A percentile compares a stretch with the other conserved stretches of the same genome.
phyloP scores from a whole-genome alignment of 805 yeast genomes.

The Millerozyma acaciae region DNA sequence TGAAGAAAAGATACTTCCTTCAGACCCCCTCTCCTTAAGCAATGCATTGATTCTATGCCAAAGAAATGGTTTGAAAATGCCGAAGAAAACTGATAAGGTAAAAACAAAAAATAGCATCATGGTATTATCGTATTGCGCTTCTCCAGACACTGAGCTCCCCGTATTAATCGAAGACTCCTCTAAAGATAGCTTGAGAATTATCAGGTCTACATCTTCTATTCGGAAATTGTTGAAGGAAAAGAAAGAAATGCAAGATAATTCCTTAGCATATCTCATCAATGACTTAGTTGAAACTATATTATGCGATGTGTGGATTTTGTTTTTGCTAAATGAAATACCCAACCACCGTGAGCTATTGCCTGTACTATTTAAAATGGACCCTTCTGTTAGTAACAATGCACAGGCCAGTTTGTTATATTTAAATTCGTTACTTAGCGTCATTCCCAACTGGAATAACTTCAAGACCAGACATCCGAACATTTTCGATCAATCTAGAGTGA shows the following conservation, averaged over 20 bases:
- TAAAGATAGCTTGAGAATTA: constrained; percentile 23
- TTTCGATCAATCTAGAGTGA: constrained; percentile 10
- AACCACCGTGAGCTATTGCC: neutral
- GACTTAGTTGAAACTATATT: constrained; percentile 44
- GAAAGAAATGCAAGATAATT: constrained; percentile 1
- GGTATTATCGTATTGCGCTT: constrained; percentile 45
- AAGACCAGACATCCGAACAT: constrained; percentile 23
- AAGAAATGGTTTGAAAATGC: constrained; percentile 43
- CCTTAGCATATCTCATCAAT: constrained; percentile 26
- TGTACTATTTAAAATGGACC: neutral
- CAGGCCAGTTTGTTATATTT: constrained; percentile 3
- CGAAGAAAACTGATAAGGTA: constrained; percentile 17
- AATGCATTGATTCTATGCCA: constrained; percentile 44
- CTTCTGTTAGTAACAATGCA: neutral
- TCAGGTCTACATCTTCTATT: constrained; percentile 14
- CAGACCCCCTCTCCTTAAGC: constrained; percentile 57
- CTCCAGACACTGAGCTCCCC: constrained; percentile 51
- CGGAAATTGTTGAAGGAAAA: constrained; percentile 3
- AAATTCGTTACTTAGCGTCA: constrained; percentile 15
- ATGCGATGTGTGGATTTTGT: constrained; percentile 48
- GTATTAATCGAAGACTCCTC: constrained; percentile 48
- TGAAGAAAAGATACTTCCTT: constrained; percentile 37
- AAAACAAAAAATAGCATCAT: constrained; percentile 31
- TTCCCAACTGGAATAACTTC: constrained; percentile 25
- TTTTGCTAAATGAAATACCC: constrained; percentile 19